Evolutionary conservation across 164 flowering plant species (phyloP), one percentile per base, ranked within the genome.

Genomic region (Euptelea pleiosperma): DNA sequence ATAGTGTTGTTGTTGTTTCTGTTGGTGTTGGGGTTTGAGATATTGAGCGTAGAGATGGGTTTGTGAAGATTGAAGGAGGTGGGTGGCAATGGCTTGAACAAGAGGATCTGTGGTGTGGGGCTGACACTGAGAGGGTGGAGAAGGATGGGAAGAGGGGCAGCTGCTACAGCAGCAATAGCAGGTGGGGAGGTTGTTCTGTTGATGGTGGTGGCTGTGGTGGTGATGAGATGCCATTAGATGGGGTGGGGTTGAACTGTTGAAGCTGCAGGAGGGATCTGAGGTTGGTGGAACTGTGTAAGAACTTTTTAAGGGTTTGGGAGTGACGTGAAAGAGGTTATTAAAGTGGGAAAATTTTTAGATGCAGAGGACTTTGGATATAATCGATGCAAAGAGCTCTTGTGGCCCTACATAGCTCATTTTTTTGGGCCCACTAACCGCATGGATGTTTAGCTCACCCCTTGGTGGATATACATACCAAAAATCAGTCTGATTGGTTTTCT

Each of bases 211-310:
- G 68, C 46, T 64, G 60, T 56, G 78, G 63, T 72, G 76, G 68
- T 64, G 80, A 62, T 66, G 75, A 26, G 68, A 74, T 31, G 85
- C 85, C 88, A 86, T 83, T 63, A 31, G 65, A 19, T 22, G 28
- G 50, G 8, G 40, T 36, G 46, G 46, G 12, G 33, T n/a, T 0
- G 15, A 8, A 31, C 3, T 8, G 31, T 6, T 8, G 11, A 5
- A 18, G 19, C n/a, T 31, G 19, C 7, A 12, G 26, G 10, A 39
- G 11, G 41, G 30, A 37, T 29, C 36, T 4, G 3, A 9, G 42
- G 31, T 6, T 9, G 2, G 30, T 18, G 19, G 14, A 2, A 3
- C 4, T 42, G 7, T 19, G 15, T 6, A 5, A 42, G 4, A 5
- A 6, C 15, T 19, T 42, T 15, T 42, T 42, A 4, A 4, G 21